Percentiles rank a stretch among this genome's conserved stretches.
These are phyloP conservation scores for Blastocystis sp. DNA, from an alignment of 352 stramenopile genomes.

Conservation along the genomic window DNA sequence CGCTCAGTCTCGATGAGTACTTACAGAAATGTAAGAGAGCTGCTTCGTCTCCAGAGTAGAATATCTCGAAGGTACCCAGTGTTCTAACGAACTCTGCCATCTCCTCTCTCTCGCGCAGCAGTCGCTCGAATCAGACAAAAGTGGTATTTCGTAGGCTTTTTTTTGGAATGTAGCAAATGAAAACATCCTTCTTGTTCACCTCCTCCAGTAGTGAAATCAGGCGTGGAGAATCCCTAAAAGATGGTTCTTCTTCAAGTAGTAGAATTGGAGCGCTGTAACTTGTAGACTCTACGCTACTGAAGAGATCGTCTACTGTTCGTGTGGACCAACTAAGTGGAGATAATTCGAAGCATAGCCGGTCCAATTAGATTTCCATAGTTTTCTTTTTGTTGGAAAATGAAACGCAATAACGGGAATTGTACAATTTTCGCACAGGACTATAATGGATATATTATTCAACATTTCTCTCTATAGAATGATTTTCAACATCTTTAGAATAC, in stretches of 20 bases:
- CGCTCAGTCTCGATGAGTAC: not conserved
- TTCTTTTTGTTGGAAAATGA: not conserved
- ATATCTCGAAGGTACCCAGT: not conserved
- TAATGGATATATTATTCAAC: not conserved
- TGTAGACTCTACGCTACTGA: not conserved
- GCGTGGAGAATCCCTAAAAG: not conserved
- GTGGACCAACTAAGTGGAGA: not conserved
- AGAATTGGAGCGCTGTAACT: not conserved
- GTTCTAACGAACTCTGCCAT: not conserved
- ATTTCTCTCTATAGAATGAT: conserved; percentile 34
- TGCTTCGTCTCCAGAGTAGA: not conserved
- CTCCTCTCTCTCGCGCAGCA: not conserved
- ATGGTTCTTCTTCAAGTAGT: not conserved
- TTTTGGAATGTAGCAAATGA: not conserved
- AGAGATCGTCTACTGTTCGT: not conserved
- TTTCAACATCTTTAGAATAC: conserved; percentile 93
- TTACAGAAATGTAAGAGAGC: not conserved
- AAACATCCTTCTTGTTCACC: conserved; percentile 28
- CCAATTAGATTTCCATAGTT: not conserved
- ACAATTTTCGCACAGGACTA: not conserved
- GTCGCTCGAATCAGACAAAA: not conserved
- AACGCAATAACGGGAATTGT: not conserved
- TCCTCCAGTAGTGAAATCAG: not conserved
- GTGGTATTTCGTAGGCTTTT: not conserved
- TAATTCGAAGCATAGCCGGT: not conserved